phyloP scores from a whole-genome alignment of 2,329 filamentous ascomycete species.

The Trichoderma asperellum region DNA sequence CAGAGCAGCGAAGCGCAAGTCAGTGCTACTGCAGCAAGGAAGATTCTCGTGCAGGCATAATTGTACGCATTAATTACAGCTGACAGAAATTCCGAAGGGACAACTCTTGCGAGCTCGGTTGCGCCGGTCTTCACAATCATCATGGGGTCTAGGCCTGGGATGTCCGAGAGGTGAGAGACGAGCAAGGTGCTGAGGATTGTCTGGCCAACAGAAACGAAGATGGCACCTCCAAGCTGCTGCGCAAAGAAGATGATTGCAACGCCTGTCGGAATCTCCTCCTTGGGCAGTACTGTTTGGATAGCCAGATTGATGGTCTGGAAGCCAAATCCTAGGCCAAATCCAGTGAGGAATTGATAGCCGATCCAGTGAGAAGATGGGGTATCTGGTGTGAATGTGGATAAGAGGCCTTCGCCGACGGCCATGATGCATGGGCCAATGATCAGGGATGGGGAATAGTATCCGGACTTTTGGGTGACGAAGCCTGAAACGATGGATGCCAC shows the following conservation, averaged over 20 bases:
- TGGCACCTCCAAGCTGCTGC: conserved; percentile 62
- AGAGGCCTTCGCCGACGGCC: conserved; percentile 58
- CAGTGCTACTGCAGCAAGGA: conserved; percentile 64
- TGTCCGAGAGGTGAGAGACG: conserved; percentile 42
- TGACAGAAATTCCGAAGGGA: conserved; percentile 54
- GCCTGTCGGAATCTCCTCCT: conserved; percentile 58
- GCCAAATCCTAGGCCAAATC: conserved; percentile 61
- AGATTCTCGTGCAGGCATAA: conserved; percentile 63
- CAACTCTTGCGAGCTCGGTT: conserved; percentile 62
- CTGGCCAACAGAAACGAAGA: conserved; percentile 62
- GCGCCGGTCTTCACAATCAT: conserved; percentile 54
- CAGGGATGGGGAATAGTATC: conserved; percentile 65
- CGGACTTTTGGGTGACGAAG: conserved; percentile 54
- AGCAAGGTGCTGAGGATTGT: conserved; percentile 56
- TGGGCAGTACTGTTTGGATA: conserved; percentile 57
- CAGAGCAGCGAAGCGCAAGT: conserved; percentile 60
- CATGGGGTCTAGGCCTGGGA: conserved; percentile 50
- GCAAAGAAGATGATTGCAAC: conserved; percentile 61
- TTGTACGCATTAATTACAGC: conserved; percentile 69
- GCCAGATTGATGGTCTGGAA: conserved; percentile 63
- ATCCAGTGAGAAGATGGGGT: conserved; percentile 60
- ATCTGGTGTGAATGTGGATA: conserved; percentile 57
- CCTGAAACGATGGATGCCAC: conserved; percentile 56
- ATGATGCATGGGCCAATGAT: conserved; percentile 54
- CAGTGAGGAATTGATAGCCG: conserved; percentile 61